Evolutionary conservation across 225 moss, liverwort and hornwort genomes (phyloP).

Genomic region (Asterella californica): DNA sequence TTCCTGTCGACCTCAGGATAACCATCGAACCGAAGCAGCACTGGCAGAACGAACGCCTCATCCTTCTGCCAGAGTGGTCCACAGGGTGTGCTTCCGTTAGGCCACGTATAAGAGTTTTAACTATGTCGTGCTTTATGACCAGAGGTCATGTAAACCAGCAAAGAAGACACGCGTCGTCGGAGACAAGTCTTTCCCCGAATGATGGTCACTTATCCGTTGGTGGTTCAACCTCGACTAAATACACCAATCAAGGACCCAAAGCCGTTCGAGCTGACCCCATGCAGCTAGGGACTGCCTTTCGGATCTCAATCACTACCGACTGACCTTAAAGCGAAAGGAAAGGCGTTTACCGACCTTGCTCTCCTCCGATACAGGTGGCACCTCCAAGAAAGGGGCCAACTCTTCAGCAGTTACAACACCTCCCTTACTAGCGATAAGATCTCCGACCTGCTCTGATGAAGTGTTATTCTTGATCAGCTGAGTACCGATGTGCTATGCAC

Average conservation of each 20-base stretch:
- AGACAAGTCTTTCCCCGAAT: too few relatives aligned
- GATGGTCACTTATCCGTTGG: not conserved
- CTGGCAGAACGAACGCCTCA: conserved; percentile 71
- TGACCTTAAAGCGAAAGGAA: not conserved
- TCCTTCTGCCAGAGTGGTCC: conserved; percentile 40
- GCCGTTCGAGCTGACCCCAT: not conserved
- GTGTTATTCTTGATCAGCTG: not conserved
- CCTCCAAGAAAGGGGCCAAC: conserved; percentile 78
- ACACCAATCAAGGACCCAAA: not conserved
- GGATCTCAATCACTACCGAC: not conserved
- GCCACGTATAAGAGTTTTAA: not conserved
- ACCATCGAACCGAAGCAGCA: conserved; percentile 76
- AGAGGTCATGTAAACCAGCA: not conserved
- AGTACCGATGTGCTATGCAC: not conserved
- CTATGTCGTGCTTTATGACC: not conserved
- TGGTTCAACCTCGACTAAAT: not conserved
- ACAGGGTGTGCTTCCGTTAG: not conserved
- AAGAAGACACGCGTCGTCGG: not conserved
- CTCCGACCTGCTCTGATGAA: conserved; percentile 55
- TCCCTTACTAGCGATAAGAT: conserved; percentile 72
- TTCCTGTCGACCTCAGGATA: conserved; percentile 71
- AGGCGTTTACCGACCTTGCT: conserved; percentile 34
- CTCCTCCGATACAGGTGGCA: conserved; percentile 57
- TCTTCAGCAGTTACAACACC: conserved; percentile 87
- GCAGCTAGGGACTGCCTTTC: not conserved